Evolutionary conservation across 352 stramenopile species (phyloP).

Genomic region (Hyaloperonospora brassicae): DNA sequence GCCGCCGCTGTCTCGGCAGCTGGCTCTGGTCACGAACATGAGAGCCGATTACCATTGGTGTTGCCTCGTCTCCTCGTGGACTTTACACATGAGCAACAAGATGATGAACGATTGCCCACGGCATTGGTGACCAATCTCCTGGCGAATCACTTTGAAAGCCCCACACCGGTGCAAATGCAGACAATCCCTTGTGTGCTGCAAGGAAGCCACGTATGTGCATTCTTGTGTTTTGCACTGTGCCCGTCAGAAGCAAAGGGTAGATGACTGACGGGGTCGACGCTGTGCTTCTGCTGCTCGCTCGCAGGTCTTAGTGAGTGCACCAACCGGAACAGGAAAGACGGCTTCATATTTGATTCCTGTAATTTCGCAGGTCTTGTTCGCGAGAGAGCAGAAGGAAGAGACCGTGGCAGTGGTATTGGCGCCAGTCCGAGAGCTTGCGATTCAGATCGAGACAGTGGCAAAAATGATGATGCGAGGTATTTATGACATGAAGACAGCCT

Average conservation of each 20-base stretch:
- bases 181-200: constrained; percentile 42
- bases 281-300: constrained; percentile 1
- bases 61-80: constrained; percentile 14
- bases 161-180: constrained; percentile 75
- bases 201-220: constrained; percentile 31
- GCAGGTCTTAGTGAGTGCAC: constrained; percentile 48
- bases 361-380: constrained; percentile 32
- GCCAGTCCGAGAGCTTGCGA: constrained; percentile 61
- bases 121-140: constrained; percentile 38
- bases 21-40: not conserved
- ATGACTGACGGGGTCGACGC: not conserved
- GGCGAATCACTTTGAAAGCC: constrained; percentile 25
- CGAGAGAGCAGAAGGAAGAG: constrained; percentile 12
- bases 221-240: too few relatives aligned
- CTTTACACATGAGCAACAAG: constrained; percentile 24
- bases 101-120: constrained; percentile 16
- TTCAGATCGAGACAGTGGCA: constrained; percentile 58
- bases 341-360: constrained; percentile 54
- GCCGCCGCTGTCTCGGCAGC: constrained; percentile 2
- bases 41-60: not conserved
- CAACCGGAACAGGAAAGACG: constrained; percentile 69
- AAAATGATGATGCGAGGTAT: constrained; percentile 56
- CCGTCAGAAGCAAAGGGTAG: not conserved
- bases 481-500: constrained; percentile 51
- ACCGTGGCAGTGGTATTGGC: constrained; percentile 42